Conservation (phyloP, 1,284 basidiomycete species). For the Leccinum fallax region DNA sequence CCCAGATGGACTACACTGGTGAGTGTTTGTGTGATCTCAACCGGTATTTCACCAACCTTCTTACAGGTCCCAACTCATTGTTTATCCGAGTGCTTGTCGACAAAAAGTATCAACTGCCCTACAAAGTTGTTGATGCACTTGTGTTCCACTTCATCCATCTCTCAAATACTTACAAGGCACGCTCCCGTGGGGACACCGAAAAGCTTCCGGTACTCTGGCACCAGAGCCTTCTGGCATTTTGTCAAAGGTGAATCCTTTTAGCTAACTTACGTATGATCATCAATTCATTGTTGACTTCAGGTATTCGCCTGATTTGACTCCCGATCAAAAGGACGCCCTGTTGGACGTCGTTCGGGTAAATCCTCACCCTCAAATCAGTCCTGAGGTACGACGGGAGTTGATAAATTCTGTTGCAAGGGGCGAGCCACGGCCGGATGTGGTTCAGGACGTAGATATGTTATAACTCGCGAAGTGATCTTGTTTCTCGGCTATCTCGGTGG, state of each 20-base stretch:
- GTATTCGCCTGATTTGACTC: constrained; percentile 95
- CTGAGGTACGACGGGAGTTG: constrained; percentile 89
- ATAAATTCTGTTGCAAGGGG: constrained; percentile 73
- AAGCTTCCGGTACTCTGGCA: constrained; percentile 97
- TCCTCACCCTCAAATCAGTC: constrained; percentile 86
- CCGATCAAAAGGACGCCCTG: constrained; percentile 97
- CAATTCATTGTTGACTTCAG: constrained; percentile 42
- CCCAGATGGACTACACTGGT: constrained; percentile 97
- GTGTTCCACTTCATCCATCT: constrained; percentile 98
- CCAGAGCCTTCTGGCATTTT: constrained; percentile 94
- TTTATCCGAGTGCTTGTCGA: constrained; percentile 97
- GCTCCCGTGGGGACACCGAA: constrained; percentile 62
- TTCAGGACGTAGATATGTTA: constrained; percentile 62
- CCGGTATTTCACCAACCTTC: not conserved
- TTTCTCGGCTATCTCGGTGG: not conserved
- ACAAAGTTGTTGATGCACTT: constrained; percentile 96
- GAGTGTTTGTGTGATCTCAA: not conserved
- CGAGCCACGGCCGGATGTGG: constrained; percentile 56
- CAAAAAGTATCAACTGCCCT: constrained; percentile 98
- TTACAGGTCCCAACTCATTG: constrained; percentile 85
- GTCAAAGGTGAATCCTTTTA: constrained; percentile 72
- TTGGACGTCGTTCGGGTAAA: constrained; percentile 90
- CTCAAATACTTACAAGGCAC: constrained; percentile 85
- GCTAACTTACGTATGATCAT: not conserved
- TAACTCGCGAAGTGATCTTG: constrained; percentile 23